Conservation (phyloP, 345 rosid genomes). For the Lepidium sativum region DNA sequence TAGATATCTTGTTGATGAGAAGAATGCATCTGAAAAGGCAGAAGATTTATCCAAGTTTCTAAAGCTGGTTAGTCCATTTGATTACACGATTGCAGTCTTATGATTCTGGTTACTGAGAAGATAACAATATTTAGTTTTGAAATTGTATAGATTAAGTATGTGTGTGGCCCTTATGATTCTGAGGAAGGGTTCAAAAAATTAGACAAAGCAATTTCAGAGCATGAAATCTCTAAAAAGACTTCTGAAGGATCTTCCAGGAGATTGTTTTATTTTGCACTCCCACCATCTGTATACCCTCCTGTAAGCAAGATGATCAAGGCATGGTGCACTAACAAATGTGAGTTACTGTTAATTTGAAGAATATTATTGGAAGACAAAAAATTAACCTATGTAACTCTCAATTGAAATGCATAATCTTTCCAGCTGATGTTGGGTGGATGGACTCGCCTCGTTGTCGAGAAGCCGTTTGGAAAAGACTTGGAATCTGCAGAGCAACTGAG, state of each 20-base stretch:
- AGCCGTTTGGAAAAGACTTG: too few species aligned
- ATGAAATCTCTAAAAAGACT: constrained; percentile 60
- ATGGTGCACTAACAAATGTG: constrained; percentile 92
- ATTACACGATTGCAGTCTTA: background rate
- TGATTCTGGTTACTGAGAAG: background rate
- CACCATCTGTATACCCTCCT: constrained; percentile 92
- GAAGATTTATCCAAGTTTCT: constrained; percentile 59
- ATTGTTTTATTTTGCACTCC: constrained; percentile 92
- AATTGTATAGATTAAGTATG: constrained; percentile 72
- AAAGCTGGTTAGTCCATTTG: constrained; percentile 56
- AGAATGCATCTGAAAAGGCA: constrained; percentile 37
- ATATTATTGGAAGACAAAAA: background rate
- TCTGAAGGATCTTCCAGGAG: constrained; percentile 84
- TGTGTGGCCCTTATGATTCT: constrained; percentile 77
- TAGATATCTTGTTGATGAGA: constrained; percentile 61
- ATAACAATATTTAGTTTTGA: background rate
- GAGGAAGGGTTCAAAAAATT: constrained; percentile 69
- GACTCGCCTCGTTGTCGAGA: too few species aligned
- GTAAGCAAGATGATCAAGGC: constrained; percentile 85
- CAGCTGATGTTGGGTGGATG: constrained; percentile 96
- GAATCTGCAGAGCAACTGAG: too few species aligned
- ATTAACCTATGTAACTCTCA: background rate
- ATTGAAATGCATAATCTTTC: background rate
- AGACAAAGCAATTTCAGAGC: constrained; percentile 66
- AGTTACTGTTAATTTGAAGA: constrained; percentile 22